Evolutionary conservation across 805 yeast genomes (phyloP).

Genomic region (Saturnispora serradocipensis): DNA sequence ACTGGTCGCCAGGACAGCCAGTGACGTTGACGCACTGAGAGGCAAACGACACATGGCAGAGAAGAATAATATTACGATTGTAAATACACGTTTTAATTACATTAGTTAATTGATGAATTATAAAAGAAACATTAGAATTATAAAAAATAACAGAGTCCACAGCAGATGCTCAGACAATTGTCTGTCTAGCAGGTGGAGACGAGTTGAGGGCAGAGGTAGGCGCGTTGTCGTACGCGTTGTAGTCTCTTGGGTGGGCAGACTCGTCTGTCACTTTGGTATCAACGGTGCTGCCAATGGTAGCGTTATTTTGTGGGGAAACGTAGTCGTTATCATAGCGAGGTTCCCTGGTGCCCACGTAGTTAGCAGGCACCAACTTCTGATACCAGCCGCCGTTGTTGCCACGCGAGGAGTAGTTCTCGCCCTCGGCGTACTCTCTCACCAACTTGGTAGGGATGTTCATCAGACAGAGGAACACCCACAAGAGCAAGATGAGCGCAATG

Average conservation of each 20-base stretch:
- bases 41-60: neutral
- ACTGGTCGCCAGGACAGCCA: constrained; percentile 68
- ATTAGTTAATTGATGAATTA: neutral
- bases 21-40: constrained; percentile 52
- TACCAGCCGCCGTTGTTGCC: constrained; percentile 7
- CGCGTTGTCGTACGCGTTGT: neutral
- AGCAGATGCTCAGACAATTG: neutral
- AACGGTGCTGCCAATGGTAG: neutral
- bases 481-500: constrained; percentile 19
- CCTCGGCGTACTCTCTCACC: neutral
- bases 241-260: neutral
- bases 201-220: neutral
- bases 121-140: neutral
- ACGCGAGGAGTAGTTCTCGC: neutral
- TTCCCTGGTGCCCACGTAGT: neutral
- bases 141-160: neutral
- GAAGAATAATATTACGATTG: neutral
- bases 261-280: neutral
- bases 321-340: neutral
- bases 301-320: neutral
- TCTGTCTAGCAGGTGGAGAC: neutral
- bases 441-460: neutral
- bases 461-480: neutral
- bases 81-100: neutral
- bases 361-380: constrained; percentile 7